Percentiles rank a stretch among this genome's conserved stretches.
Conservation (phyloP, 495 filamentous ascomycete species). For the Tuber indicum region DNA sequence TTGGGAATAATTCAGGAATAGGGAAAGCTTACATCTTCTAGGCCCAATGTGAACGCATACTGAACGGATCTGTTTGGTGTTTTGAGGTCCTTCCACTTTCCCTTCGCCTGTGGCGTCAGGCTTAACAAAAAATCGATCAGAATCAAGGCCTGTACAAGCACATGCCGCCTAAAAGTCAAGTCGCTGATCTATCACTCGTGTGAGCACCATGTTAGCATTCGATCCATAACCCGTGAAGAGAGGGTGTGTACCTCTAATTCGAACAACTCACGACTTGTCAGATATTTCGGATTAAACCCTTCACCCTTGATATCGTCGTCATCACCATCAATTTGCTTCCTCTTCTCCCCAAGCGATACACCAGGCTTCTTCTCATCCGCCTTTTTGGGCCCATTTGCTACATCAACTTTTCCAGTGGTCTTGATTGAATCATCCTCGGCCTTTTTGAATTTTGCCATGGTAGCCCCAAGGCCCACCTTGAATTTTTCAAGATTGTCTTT, state of each 20-base stretch:
- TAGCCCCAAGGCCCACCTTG: slow-evolving; percentile 68
- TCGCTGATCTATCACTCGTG: slow-evolving; percentile 63
- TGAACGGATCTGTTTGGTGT: slow-evolving; percentile 73
- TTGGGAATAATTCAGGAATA: background rate
- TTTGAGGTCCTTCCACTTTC: slow-evolving; percentile 62
- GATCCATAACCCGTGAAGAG: slow-evolving; percentile 2
- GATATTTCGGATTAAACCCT: slow-evolving; percentile 91
- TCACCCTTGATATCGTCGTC: slow-evolving; percentile 58
- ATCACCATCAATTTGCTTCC: slow-evolving; percentile 60
- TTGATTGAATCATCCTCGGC: slow-evolving; percentile 58
- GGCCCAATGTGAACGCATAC: slow-evolving; percentile 65
- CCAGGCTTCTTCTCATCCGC: slow-evolving; percentile 51
- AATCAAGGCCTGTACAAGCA: slow-evolving; percentile 89
- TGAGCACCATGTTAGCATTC: slow-evolving; percentile 12
- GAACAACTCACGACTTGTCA: slow-evolving; percentile 91
- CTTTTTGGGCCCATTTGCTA: slow-evolving; percentile 45
- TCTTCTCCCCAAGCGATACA: slow-evolving; percentile 57
- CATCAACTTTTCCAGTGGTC: slow-evolving; percentile 38
- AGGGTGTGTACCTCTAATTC: slow-evolving; percentile 66
- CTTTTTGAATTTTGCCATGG: slow-evolving; percentile 68
- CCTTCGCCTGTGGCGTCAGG: slow-evolving; percentile 72
- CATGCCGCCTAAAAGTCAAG: slow-evolving; percentile 84
- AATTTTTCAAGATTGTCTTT: slow-evolving; percentile 63
- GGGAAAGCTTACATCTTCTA: slow-evolving; percentile 64
- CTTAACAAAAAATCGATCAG: slow-evolving; percentile 87